Base-by-base conservation (phyloP, 768 basidiomycete genomes). In the Pisolithus sp. region DNA sequence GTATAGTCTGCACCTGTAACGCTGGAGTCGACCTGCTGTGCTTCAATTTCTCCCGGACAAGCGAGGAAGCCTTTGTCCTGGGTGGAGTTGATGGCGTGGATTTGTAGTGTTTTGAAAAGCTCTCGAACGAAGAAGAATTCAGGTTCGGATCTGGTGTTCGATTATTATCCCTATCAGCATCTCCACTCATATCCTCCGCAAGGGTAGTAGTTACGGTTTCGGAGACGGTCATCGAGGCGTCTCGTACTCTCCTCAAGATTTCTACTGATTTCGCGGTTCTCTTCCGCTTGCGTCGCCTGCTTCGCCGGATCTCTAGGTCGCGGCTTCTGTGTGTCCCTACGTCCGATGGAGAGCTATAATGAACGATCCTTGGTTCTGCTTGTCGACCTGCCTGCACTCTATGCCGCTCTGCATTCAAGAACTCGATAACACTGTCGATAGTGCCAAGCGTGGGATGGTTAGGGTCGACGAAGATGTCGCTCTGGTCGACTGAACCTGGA, bases 371-470 rank as follows among this genome's bases (percentile, higher is more conserved):
- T 37, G 58, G 55, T 54, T 60, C 66, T 50, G 64, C 48, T 63
- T 58, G 58, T 23, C 64, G 57, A 40, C 69, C 62, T 7, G 81
- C 83, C 41, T 72, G 76, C 56, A 80, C 73, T 54, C 76, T 74
- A 34, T 79, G 80, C 50, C 85, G 74, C 63, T 90, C 88, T 9
- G 79, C 80, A 40, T 83, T 85, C 46, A 89, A 74, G 54, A 89
- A 91, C n/a, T 77, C 79, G 13, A 91, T 73, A 0, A 85, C 86
- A 53, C 82, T 81, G 52, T 86, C 86, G 15, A 91, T 75, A 48
- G 79, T 78, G 0, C 89, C 89, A 13, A 91, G 68, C 3, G 85
- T 87, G 0, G 89, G 87, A 43, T 79, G 74, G 24, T 71, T 72
- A 15, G 62, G 47, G 20, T 74, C 72, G 2, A 59, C 54, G 24